Percentiles rank a stretch among this genome's conserved stretches.
phyloP scores from a whole-genome alignment of 176 grass and related monocot genomes.

The Hsuehochloa calcarea region DNA sequence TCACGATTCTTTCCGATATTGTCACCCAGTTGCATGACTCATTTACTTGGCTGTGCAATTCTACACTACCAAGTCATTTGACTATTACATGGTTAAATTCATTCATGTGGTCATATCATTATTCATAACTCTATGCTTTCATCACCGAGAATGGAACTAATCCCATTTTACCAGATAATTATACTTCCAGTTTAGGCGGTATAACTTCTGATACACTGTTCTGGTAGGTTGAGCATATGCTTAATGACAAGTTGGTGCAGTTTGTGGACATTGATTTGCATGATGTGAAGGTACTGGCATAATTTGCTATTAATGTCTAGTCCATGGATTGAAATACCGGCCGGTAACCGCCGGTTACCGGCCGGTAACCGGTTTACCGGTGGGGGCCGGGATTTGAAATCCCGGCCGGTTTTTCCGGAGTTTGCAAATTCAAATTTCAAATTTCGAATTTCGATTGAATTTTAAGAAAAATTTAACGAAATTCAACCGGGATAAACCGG shows the following conservation, averaged over 20 bases:
- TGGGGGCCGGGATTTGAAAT: no score
- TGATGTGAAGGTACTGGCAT: conserved; percentile 74
- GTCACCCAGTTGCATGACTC: neutral
- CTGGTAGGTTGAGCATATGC: conserved; percentile 85
- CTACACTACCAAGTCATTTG: neutral
- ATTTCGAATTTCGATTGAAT: no score
- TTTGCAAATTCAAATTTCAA: no score
- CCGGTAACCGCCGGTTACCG: no score
- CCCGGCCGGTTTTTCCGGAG: no score
- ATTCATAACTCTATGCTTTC: neutral
- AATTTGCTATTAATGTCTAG: conserved; percentile 3
- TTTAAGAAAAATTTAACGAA: no score
- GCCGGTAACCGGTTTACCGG: no score
- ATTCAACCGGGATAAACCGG: no score
- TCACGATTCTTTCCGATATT: neutral
- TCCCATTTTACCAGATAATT: conserved; percentile 13
- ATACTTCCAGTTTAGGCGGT: conserved; percentile 13
- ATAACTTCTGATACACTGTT: conserved; percentile 30
- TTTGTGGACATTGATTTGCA: conserved; percentile 96
- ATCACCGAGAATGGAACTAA: neutral
- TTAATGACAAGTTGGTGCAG: conserved; percentile 95
- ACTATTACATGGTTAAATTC: neutral
- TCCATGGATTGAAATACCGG: no score
- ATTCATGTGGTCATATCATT: neutral
- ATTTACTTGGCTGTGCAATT: neutral